phyloP scores from a whole-genome alignment of 2,329 filamentous ascomycete species.

The Xylaria sp. region DNA sequence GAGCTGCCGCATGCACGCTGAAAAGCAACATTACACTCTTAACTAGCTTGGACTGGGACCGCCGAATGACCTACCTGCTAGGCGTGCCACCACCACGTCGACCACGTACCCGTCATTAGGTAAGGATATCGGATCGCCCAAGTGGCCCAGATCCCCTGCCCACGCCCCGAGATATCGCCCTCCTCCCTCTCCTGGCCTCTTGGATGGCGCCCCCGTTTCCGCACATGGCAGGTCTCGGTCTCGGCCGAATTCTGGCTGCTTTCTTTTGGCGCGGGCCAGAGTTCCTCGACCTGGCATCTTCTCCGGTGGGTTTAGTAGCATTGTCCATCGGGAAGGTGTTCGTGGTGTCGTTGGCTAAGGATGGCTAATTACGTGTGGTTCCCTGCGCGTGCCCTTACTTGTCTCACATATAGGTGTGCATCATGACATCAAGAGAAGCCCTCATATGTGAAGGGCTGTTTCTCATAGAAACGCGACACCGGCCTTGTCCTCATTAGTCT shows the following conservation, averaged over 20 bases:
- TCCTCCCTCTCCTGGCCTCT: background rate
- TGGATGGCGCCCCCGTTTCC: conserved; percentile 4
- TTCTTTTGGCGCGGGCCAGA: background rate
- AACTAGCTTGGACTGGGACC: conserved; percentile 10
- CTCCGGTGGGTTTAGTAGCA: conserved; percentile 5
- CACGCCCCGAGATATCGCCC: conserved; percentile 27
- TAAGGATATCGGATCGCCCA: conserved; percentile 17
- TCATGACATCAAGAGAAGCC: conserved; percentile 35
- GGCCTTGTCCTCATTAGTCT: conserved; percentile 7
- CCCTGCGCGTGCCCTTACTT: conserved; percentile 29
- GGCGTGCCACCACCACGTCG: conserved; percentile 22
- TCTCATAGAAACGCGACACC: conserved; percentile 12
- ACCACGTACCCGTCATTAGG: conserved; percentile 15
- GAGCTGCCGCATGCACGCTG: conserved; percentile 30
- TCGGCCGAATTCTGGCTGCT: conserved; percentile 27
- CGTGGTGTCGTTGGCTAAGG: conserved; percentile 5
- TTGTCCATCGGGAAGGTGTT: conserved; percentile 42
- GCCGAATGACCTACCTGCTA: conserved; percentile 26
- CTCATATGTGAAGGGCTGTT: conserved; percentile 27
- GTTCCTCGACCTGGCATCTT: conserved; percentile 6
- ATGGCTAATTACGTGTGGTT: conserved; percentile 14
- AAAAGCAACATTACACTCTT: conserved; percentile 20
- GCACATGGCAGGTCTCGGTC: conserved; percentile 37
- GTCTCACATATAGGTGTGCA: conserved; percentile 25
- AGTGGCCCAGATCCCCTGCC: conserved; percentile 38